Base-by-base conservation (phyloP, 1,284 basidiomycete species). In the Cerioporus squamosus region DNA sequence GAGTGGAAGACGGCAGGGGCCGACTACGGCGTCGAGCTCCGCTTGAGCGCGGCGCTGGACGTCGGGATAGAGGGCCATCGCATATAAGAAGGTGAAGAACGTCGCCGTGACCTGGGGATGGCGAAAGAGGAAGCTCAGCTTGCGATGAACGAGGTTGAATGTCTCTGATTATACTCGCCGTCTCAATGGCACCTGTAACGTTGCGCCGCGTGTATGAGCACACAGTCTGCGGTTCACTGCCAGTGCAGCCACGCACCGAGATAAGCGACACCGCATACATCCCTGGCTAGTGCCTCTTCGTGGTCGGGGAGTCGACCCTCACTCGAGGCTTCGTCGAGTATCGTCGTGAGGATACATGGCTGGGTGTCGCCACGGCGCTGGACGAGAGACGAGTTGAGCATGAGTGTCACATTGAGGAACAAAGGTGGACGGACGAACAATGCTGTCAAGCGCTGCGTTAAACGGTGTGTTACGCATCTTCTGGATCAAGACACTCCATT, bases 391-490 rank as follows among this genome's bases (percentile, higher is more conserved):
- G 42, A 12, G 40, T 22, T n/a, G 7, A 17, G 23, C 9, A 5
- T 2, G 10, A 8, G 29, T 29, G 29, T 29, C 10, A 6, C 29
- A 10, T 29, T 10, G 29, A 29, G 29, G 29, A 29, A 29, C 7
- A 10, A 29, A 29, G 29, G 29, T 29, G 29, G 10, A 29, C 29
- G n/a, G 20, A 26, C 52, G 17, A 6, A 61, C 88, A 72, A 88
- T 77, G 49, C 76, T 78, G n/a, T 77, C 72, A 70, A 82, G 81
- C 39, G 85, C 79, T 53, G 75, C 82, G 50, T 83, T 78, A 54
- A 81, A 90, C 2, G 88, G 88, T 53, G 72, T 74, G 36, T 89
- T 81, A 18, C 85, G 83, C 56, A 83, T 86, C 60, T 87, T 83
- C 57, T 85, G 78, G 72, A 88, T 82, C 70, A 80, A 81, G 24